Evolutionary conservation across 371 early-diverging fungal species (phyloP), one percentile per base, ranked within the genome.

Genomic region (Hamiltosporidium tvaerminnensis): DNA sequence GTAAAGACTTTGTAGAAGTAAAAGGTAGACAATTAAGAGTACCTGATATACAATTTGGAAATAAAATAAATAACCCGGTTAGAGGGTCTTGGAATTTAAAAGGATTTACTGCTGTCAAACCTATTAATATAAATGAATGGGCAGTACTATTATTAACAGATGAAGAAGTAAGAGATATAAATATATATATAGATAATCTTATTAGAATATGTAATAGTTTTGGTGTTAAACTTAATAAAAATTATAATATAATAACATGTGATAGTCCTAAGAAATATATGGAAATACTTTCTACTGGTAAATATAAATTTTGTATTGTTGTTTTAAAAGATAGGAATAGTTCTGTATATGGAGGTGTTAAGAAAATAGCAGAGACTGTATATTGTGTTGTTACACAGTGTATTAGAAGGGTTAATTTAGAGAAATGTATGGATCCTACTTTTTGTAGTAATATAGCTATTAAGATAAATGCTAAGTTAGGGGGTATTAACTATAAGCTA

Each of bases 301-400:
- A 57, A 23, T 4, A 30, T 1, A 7, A 50, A 16, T 58, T 73
- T 14, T 54, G 7, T 7, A 34, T 72, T 23, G 64, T 73, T 9
- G 33, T 73, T 41, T 50, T 73, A 12, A 47, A 33, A 39, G 63
- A 59, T 35, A 70, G 57, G 53, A 52, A 23, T 34, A 30, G 57
- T 35, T 1, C 32, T 2, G 34, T 63, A 12, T 96, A 96, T 76
- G 86, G 87, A 58, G 87, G 88, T 65, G 86, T 93, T 69, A 96
- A 96, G 82, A 82, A 89, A 35, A 82, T 87, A 34, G 83, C 86
- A 35, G 93, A 96, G 74, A 90, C 90, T 1, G 82, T 86, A 23
- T 80, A 88, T 59, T 89, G 91, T 39, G 78, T 90, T 36, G 83
- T 86, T 0, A 87, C 92, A 0, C 93, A 93, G 78, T 93, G 94